phyloP scores from a whole-genome alignment of 352 stramenopile genomes.

The Pythium phragmitis region DNA sequence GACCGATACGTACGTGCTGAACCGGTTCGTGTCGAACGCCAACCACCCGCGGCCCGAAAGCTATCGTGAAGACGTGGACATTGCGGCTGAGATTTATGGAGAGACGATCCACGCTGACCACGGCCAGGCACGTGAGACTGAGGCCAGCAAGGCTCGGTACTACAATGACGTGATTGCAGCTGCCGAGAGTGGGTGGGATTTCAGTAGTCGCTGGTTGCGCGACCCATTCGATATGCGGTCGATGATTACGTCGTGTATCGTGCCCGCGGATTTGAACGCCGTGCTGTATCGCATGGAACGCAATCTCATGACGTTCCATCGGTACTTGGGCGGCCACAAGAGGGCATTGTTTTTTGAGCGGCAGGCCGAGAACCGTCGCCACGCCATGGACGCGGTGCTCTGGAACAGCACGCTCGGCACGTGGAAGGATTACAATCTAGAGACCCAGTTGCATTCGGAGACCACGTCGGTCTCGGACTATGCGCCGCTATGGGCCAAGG shows the following conservation, averaged over 20 bases:
- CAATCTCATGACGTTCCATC: slow-evolving; percentile 71
- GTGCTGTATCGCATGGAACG: slow-evolving; percentile 79
- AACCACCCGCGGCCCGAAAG: slow-evolving; percentile 84
- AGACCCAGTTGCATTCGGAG: slow-evolving; percentile 41
- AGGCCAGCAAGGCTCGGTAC: slow-evolving; percentile 64
- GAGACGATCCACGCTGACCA: slow-evolving; percentile 33
- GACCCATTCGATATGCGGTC: slow-evolving; percentile 63
- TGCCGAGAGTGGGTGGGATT: slow-evolving; percentile 91
- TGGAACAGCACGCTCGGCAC: slow-evolving; percentile 53
- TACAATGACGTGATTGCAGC: slow-evolving; percentile 85
- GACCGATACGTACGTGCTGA: slow-evolving; percentile 47
- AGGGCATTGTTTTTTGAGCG: slow-evolving; percentile 45
- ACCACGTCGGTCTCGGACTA: slow-evolving; percentile 70
- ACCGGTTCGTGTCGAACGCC: slow-evolving; percentile 73
- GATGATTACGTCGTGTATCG: slow-evolving; percentile 62
- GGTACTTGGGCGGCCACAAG: slow-evolving; percentile 39
- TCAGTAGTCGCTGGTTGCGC: slow-evolving; percentile 83
- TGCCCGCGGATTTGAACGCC: slow-evolving; percentile 86
- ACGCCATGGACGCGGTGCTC: slow-evolving; percentile 69
- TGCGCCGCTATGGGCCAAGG: slow-evolving; percentile 74
- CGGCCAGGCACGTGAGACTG: slow-evolving; percentile 33
- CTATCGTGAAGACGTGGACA: slow-evolving; percentile 79
- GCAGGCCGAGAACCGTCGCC: slow-evolving; percentile 36
- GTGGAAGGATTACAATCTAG: slow-evolving; percentile 80
- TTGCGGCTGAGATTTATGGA: slow-evolving; percentile 65